Base-by-base conservation (phyloP, 208 protist genomes). In the Acanthamoeba culbertsoni region DNA sequence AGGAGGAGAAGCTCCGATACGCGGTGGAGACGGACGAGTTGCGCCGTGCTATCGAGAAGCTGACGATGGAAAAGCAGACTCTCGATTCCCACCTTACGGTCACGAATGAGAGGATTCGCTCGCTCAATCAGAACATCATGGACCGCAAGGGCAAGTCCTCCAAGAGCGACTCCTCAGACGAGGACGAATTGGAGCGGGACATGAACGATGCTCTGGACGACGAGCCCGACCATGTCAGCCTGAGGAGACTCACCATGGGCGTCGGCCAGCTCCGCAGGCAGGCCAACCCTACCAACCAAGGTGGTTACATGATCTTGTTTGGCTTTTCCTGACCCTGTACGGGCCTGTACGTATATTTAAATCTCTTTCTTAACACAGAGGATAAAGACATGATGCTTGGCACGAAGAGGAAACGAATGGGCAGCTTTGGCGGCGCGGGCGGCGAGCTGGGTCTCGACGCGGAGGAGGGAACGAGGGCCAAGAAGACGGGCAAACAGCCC, bases 121-220 rank as follows among this genome's bases (percentile, higher is more conserved):
- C 77, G 1, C 77, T 88, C 77, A 88, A 88, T 45, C 77, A 59
- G 5, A 88, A 88, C 31, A 7, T 88, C 16, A 42, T 43, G 77
- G 31, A n/a, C n/a, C n/a, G n/a, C n/a, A n/a, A n/a, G n/a, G n/a
- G n/a, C n/a, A n/a, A n/a, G n/a, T n/a, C n/a, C n/a, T n/a, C 43
- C 37, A 88, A 55, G 65, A 35, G 65, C 26, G 57, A 65, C 57
- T 16, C 10, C 57, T 31, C 20, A 20, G 57, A 65, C 2, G 48
- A 55, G 48, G 59, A 68, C 7, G 59, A 68, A 26, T 10, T 33
- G n/a, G 65, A 77, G 28, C 37, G 33, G 37, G 40, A n/a, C 65
- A 43, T 77, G 7, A n/a, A 77, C 65, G 12, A 40, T 16, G 40
- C 7, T 6, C 20, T 20, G 20, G 65, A 40, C 14, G 65, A 40